Conservation (phyloP, 2,329 filamentous ascomycete species). For the Cercospora sojina region DNA sequence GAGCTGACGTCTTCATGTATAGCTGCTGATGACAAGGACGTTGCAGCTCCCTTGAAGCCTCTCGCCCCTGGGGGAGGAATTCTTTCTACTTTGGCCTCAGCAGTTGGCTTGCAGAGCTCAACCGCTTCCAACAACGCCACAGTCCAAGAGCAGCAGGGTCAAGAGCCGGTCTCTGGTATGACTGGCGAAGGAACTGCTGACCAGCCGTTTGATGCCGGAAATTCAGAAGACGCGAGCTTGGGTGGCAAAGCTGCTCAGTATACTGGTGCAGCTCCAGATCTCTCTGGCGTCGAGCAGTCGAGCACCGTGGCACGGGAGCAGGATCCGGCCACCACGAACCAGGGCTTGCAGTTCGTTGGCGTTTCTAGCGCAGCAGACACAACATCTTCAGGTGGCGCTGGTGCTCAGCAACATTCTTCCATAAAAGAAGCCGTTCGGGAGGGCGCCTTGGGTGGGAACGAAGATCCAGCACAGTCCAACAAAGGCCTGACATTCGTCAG, state of each 20-base stretch:
- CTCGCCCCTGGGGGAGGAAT: constrained; percentile 8
- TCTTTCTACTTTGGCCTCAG: constrained; percentile 6
- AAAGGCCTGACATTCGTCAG: constrained; percentile 7
- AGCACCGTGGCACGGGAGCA: background rate
- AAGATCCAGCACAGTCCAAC: constrained; percentile 8
- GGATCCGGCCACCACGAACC: background rate
- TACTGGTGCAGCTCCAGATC: background rate
- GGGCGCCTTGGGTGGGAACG: background rate
- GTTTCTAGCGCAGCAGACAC: background rate
- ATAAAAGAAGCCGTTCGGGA: constrained; percentile 2
- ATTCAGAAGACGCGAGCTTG: background rate
- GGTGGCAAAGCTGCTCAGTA: background rate
- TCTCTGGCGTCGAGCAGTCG: background rate
- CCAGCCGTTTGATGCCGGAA: constrained; percentile 7
- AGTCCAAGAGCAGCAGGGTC: background rate
- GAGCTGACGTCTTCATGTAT: background rate
- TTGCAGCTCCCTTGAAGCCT: constrained; percentile 5
- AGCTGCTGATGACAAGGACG: background rate
- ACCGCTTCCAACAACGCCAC: background rate
- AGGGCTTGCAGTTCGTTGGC: constrained; percentile 10
- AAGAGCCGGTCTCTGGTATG: constrained; percentile 5
- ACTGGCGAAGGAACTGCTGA: constrained; percentile 7
- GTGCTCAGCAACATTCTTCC: background rate
- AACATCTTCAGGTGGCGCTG: background rate
- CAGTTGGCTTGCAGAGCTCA: constrained; percentile 5